Base-by-base conservation (phyloP, 768 basidiomycete genomes). In the Suillus luteus region DNA sequence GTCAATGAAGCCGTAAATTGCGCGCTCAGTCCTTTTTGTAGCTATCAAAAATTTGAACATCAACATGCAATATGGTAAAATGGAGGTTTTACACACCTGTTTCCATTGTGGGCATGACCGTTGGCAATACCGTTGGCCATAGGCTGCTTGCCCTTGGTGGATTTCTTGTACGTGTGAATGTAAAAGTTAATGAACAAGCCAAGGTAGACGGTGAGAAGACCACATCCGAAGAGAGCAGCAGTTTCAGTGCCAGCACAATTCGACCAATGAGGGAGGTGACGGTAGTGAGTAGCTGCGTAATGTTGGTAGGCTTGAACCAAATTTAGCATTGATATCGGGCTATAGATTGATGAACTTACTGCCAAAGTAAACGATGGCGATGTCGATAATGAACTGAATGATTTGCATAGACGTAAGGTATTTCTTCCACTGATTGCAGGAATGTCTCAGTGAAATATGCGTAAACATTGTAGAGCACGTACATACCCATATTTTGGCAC, bases 331-430 rank as follows among this genome's bases (percentile, higher is more conserved):
- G 46, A 66, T 19, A 58, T 31, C 3, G 27, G 27, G 27, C 40
- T 64, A 64, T 19, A 62, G 15, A 27, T 38, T 10, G 9, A 64
- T 2, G 44, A 35, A 89, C 95, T 70, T 73, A 93, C 96, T 95
- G 73, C 93, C 97, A 69, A 96, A 97, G 83, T 97, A 99, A 66
- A 96, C 93, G 62, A 91, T 79, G 76, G 84, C 85, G 22, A 99
- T 79, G 78, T 99, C 96, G 72, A 99, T 88, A 66, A 99, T 77
- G 75, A 99, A 99, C 79, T 99, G 97, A 27, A 84, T 84, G 70
- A 99, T 99, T 80, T 99, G 97, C 90, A 99, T 91, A 31, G 85
- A 87, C 46, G 97, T 99, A 66, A 99, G 78, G 78, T 99, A 95
- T 78, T 95, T 95, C 83, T 99, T 99, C 97, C 97, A 99, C 96